These are phyloP conservation scores for Chrysosporium keratinophilum DNA, from an alignment of 2,329 filamentous ascomycete species.

Conservation along the genomic window DNA sequence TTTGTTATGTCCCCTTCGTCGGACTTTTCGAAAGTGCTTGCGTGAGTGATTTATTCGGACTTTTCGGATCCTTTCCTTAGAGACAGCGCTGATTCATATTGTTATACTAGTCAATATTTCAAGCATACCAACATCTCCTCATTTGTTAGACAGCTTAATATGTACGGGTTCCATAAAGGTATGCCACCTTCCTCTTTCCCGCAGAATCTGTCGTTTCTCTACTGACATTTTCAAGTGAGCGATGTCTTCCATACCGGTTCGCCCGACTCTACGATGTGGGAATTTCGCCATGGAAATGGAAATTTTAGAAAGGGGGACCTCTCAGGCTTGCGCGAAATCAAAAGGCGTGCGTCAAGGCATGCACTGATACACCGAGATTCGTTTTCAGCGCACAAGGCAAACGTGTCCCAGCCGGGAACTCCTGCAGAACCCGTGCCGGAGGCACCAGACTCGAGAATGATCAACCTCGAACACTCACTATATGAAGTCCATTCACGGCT, in stretches of 20 bases:
- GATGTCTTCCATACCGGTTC: constrained; percentile 95
- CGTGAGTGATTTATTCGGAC: constrained; percentile 51
- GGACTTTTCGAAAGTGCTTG: constrained; percentile 95
- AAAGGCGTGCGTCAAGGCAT: constrained; percentile 84
- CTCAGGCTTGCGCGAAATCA: constrained; percentile 85
- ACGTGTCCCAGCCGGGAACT: constrained; percentile 68
- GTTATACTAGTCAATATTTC: constrained; percentile 73
- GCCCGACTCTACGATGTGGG: constrained; percentile 89
- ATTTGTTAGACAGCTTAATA: constrained; percentile 94
- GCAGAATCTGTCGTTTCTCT: not conserved
- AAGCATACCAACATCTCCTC: constrained; percentile 99
- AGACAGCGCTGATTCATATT: not conserved
- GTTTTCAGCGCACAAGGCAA: constrained; percentile 67
- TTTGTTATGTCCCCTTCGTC: constrained; percentile 98
- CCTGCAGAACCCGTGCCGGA: constrained; percentile 75
- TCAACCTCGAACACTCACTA: constrained; percentile 66
- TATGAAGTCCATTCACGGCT: constrained; percentile 71
- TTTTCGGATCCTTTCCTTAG: constrained; percentile 15
- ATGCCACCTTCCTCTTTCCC: constrained; percentile 18
- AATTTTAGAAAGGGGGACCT: constrained; percentile 95
- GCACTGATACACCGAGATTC: constrained; percentile 85
- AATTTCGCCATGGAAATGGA: constrained; percentile 96
- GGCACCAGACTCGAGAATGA: constrained; percentile 62
- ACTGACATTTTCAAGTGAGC: constrained; percentile 54
- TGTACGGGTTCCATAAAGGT: constrained; percentile 99